Percentiles rank a stretch among this genome's conserved stretches.
Conservation (phyloP, 129 eudicot genomes). For the Centaurea solstitialis region DNA sequence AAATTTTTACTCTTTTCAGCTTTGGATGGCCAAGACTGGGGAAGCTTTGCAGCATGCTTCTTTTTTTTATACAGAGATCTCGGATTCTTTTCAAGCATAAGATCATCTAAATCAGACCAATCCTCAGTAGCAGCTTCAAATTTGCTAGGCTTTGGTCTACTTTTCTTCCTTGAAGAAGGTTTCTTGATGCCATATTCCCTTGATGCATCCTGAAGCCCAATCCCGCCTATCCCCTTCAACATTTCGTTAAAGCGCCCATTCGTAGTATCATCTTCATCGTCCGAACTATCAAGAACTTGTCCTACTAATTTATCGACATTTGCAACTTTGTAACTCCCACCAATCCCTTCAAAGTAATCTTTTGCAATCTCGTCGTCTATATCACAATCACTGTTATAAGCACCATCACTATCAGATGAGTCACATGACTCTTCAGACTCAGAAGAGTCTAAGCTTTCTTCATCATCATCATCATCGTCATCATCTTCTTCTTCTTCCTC, state of each 20-base stretch:
- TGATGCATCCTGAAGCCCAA: slow-evolving; percentile 89
- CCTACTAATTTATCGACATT: slow-evolving; percentile 62
- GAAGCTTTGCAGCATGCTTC: slow-evolving; percentile 59
- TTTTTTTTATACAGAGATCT: slow-evolving; percentile 68
- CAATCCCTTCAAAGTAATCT: slow-evolving; percentile 93
- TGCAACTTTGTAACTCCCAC: slow-evolving; percentile 55
- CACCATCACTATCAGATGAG: slow-evolving; percentile 71
- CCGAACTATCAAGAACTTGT: slow-evolving; percentile 43
- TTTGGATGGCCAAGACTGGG: slow-evolving; percentile 85
- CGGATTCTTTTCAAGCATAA: slow-evolving; percentile 68
- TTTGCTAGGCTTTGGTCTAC: slow-evolving; percentile 26
- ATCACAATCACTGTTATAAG: slow-evolving; percentile 63
- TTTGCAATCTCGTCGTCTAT: slow-evolving; percentile 77
- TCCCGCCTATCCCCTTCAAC: slow-evolving; percentile 63
- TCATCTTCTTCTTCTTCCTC: slow-evolving; percentile 49
- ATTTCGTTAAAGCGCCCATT: slow-evolving; percentile 47
- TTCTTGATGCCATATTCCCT: slow-evolving; percentile 72
- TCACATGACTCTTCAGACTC: slow-evolving; percentile 54
- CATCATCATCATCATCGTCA: slow-evolving; percentile 8
- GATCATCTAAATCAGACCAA: slow-evolving; percentile 56
- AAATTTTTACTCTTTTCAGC: slow-evolving; percentile 63
- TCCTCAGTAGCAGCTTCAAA: slow-evolving; percentile 25
- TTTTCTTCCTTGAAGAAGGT: slow-evolving; percentile 50
- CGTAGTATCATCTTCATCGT: slow-evolving; percentile 37
- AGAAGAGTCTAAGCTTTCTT: slow-evolving; percentile 54